Evolutionary conservation across 179 eudicot species (phyloP).

Genomic region (Patellifolia procumbens): DNA sequence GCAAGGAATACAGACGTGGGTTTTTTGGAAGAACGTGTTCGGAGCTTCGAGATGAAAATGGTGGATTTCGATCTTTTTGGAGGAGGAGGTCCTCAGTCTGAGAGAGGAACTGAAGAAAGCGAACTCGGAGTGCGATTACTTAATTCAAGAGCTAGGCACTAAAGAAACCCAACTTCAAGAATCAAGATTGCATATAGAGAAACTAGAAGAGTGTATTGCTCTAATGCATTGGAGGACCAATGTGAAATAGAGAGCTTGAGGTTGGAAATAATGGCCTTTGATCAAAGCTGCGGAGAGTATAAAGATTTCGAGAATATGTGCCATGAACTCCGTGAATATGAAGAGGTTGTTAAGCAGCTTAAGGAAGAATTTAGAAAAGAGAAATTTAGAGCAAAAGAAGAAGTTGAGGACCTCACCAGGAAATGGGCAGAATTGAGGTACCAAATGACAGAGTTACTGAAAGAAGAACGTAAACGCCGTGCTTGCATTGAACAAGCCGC

Average conservation of each 20-base stretch:
- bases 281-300: constrained; percentile 44
- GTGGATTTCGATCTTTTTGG: constrained; percentile 37
- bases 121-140: constrained; percentile 41
- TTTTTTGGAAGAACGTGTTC: constrained; percentile 42
- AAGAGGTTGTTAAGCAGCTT: constrained; percentile 51
- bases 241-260: constrained; percentile 85
- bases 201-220: constrained; percentile 65
- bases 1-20: constrained; percentile 45
- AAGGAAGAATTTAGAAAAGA: constrained; percentile 66
- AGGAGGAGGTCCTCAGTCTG: constrained; percentile 47
- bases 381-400: constrained; percentile 74
- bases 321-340: constrained; percentile 44
- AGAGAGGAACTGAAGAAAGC: constrained; percentile 52
- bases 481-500: constrained; percentile 76
- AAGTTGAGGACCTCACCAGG: constrained; percentile 79
- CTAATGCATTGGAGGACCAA: constrained; percentile 61
- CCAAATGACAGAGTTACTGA: constrained; percentile 66
- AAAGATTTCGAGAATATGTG: constrained; percentile 35
- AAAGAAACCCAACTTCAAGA: constrained; percentile 50
- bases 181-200: constrained; percentile 45
- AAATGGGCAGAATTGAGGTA: constrained; percentile 94
- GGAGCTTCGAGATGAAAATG: constrained; percentile 46
- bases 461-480: constrained; percentile 77
- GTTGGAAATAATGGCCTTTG: constrained; percentile 56
- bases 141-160: constrained; percentile 49